Percentiles rank a stretch among this genome's conserved stretches.
Evolutionary conservation across 2,329 filamentous ascomycete species (phyloP).

Genomic region (Elsinoe australis): DNA sequence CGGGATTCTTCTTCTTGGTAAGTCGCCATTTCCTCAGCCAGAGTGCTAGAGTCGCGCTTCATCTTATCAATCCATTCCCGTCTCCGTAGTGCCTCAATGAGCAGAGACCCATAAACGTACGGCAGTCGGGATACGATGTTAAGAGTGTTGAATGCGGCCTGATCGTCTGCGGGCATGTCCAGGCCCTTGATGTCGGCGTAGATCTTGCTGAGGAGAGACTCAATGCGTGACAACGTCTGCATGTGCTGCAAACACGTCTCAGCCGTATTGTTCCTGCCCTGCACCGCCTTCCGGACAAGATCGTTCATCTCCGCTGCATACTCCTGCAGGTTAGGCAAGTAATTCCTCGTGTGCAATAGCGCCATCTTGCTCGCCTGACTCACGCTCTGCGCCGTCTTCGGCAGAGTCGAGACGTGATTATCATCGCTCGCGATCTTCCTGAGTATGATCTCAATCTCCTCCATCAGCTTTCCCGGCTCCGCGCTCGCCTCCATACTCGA

Average conservation of each 20-base stretch:
- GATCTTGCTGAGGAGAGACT: constrained; percentile 63
- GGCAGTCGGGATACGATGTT: constrained; percentile 75
- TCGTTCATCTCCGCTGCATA: constrained; percentile 51
- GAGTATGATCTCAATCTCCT: constrained; percentile 78
- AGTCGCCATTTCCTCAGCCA: constrained; percentile 86
- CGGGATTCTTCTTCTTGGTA: constrained; percentile 91
- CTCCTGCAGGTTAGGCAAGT: constrained; percentile 53
- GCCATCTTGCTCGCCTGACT: constrained; percentile 58
- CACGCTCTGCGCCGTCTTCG: constrained; percentile 57
- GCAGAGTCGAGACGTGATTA: constrained; percentile 63
- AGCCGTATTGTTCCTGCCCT: constrained; percentile 61
- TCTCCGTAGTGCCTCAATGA: constrained; percentile 76
- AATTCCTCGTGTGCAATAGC: constrained; percentile 54
- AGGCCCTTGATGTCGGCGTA: constrained; percentile 65
- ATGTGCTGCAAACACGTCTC: constrained; percentile 64
- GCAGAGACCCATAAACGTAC: constrained; percentile 79
- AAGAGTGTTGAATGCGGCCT: constrained; percentile 73
- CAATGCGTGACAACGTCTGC: constrained; percentile 73
- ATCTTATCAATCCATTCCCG: constrained; percentile 91
- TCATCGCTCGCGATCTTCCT: constrained; percentile 84
- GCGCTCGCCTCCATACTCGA: constrained; percentile 51
- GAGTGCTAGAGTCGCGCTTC: constrained; percentile 71
- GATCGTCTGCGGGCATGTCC: constrained; percentile 64
- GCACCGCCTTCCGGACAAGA: constrained; percentile 44
- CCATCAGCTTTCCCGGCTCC: constrained; percentile 61